phyloP scores from a whole-genome alignment of 1,284 basidiomycete species.

The Tilletia walkeri region DNA sequence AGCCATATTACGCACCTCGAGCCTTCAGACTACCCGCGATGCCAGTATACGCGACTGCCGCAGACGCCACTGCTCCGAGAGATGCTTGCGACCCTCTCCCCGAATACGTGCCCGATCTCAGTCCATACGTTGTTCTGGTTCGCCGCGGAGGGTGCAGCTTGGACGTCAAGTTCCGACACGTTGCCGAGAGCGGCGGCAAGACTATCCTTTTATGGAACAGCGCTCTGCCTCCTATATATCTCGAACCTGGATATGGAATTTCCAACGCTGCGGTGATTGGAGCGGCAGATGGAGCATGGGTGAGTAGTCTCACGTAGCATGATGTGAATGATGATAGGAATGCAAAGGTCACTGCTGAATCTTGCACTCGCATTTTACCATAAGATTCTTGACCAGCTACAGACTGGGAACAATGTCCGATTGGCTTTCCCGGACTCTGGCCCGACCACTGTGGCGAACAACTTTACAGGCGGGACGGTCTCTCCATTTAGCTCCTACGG shows the following conservation, averaged over 20 bases:
- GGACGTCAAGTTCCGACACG: conserved; percentile 17
- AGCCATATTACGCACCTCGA: conserved; percentile 17
- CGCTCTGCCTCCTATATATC: conserved; percentile 13
- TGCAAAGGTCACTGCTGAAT: neutral
- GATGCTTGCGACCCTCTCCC: conserved; percentile 65
- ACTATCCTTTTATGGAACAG: conserved; percentile 7
- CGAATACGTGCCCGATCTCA: conserved; percentile 62
- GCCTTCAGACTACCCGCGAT: conserved; percentile 17
- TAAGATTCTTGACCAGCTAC: conserved; percentile 20
- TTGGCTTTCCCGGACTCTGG: conserved; percentile 17
- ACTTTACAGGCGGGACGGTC: conserved; percentile 19
- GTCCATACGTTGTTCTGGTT: conserved; percentile 60
- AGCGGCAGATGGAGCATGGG: conserved; percentile 19
- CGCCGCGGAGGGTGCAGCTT: conserved; percentile 59
- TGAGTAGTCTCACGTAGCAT: conserved; percentile 9
- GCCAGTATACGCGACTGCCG: conserved; percentile 47
- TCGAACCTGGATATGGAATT: conserved; percentile 19
- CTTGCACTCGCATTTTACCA: neutral
- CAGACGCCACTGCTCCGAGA: conserved; percentile 53
- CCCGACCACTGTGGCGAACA: conserved; percentile 14
- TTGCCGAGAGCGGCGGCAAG: conserved; percentile 5
- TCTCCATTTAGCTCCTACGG: conserved; percentile 20
- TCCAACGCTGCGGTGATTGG: conserved; percentile 19
- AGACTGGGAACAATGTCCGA: neutral
- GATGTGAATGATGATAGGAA: neutral